phyloP scores from a whole-genome alignment of 2,329 filamentous ascomycete species.

The Fusarium algeriense region DNA sequence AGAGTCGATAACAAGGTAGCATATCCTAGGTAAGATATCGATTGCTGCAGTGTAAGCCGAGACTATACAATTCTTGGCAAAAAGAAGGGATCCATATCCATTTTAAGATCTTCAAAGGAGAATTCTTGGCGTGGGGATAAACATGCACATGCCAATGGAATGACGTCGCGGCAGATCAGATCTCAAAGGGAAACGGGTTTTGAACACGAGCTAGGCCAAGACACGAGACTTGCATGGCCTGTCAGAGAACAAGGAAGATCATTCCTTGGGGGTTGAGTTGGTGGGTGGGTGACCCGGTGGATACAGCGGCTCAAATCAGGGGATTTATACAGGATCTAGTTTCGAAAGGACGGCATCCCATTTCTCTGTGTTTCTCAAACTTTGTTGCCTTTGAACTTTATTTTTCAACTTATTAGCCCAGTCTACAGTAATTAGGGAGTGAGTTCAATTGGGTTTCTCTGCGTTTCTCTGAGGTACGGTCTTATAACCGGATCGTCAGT shows the following conservation, averaged over 20 bases:
- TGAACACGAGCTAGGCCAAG: slow-evolving; percentile 21
- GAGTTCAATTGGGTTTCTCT: not conserved
- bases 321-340: not conserved
- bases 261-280: not conserved
- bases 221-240: not conserved
- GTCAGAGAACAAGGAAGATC: slow-evolving; percentile 14
- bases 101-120: not conserved
- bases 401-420: not conserved
- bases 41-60: not conserved
- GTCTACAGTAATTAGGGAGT: no score
- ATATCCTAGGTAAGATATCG: not conserved
- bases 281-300: not conserved
- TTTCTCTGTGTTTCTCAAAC: not conserved
- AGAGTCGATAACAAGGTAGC: not conserved
- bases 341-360: slow-evolving; percentile 7
- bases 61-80: slow-evolving; percentile 5
- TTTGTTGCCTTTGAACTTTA: not conserved
- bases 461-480: not conserved
- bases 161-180: slow-evolving; percentile 18
- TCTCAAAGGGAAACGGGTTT: slow-evolving; percentile 8
- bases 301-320: slow-evolving; percentile 15
- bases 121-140: slow-evolving; percentile 21
- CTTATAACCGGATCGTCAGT: not conserved
- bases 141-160: not conserved
- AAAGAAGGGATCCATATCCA: not conserved